Evolutionary conservation across 371 early-diverging fungal species (phyloP).

Genomic region (Actinomucor elegans): DNA sequence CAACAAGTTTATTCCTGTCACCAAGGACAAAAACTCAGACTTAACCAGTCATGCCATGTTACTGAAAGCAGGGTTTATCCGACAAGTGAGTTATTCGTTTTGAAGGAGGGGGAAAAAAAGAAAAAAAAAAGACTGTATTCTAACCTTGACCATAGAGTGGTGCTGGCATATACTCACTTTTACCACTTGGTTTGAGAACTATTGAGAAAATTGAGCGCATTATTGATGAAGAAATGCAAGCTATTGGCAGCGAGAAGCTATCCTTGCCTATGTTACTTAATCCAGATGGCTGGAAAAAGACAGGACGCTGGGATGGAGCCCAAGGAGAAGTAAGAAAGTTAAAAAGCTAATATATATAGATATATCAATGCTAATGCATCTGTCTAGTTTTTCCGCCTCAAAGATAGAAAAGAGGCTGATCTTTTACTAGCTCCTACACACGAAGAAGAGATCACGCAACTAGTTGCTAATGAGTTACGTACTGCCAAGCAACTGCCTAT

Average conservation of each 20-base stretch:
- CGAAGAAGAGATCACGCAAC: slow-evolving; percentile 87
- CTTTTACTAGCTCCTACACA: slow-evolving; percentile 86
- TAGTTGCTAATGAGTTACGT: slow-evolving; percentile 68
- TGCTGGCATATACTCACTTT: slow-evolving; percentile 79
- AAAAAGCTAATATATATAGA: no score
- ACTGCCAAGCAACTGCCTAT: slow-evolving; percentile 79
- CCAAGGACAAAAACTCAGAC: slow-evolving; percentile 17
- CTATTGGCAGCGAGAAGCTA: slow-evolving; percentile 75
- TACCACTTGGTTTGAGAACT: slow-evolving; percentile 79
- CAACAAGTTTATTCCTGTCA: slow-evolving; percentile 36
- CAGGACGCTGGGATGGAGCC: slow-evolving; percentile 76
- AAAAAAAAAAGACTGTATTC: background rate
- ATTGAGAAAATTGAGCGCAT: slow-evolving; percentile 74
- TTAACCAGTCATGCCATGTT: slow-evolving; percentile 13
- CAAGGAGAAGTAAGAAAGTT: slow-evolving; percentile 59
- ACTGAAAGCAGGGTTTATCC: slow-evolving; percentile 49
- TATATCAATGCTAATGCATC: no score
- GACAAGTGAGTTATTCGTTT: slow-evolving; percentile 46
- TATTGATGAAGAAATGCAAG: slow-evolving; percentile 79
- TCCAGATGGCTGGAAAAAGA: slow-evolving; percentile 73
- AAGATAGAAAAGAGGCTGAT: slow-evolving; percentile 76
- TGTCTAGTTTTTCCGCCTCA: slow-evolving; percentile 73
- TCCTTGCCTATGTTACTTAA: slow-evolving; percentile 69
- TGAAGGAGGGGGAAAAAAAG: no score
- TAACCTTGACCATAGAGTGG: slow-evolving; percentile 56